Percentiles rank a stretch among this genome's conserved stretches.
phyloP scores from a whole-genome alignment of 495 filamentous ascomycete genomes.

The Penicillium riverlandense region DNA sequence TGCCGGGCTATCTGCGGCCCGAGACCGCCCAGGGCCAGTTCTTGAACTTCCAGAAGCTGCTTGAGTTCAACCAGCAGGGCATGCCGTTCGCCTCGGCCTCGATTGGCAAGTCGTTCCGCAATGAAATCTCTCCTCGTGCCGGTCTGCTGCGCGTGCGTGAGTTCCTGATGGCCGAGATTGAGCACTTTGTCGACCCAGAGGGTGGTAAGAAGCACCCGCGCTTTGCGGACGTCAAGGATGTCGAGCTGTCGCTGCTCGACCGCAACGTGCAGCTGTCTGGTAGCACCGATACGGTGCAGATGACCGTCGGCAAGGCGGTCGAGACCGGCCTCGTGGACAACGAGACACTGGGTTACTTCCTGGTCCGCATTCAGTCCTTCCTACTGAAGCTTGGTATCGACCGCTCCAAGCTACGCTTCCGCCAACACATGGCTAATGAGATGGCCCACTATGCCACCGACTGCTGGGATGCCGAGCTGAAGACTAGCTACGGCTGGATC shows the following conservation, averaged over 20 bases:
- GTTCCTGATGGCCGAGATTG: conserved; percentile 71
- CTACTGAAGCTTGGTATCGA: conserved; percentile 64
- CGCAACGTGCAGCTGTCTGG: conserved; percentile 65
- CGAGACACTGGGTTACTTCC: conserved; percentile 83
- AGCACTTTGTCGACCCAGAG: conserved; percentile 66
- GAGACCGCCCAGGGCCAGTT: conserved; percentile 67
- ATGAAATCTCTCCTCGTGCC: conserved; percentile 63
- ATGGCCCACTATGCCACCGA: conserved; percentile 83
- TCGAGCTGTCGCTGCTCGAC: conserved; percentile 59
- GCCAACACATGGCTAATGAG: conserved; percentile 77
- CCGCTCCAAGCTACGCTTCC: conserved; percentile 66
- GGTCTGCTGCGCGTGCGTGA: conserved; percentile 63
- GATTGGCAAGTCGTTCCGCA: conserved; percentile 71
- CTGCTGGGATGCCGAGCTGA: conserved; percentile 80
- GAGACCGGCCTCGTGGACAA: conserved; percentile 64
- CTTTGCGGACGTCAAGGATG: conserved; percentile 55
- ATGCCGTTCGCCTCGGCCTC: conserved; percentile 71
- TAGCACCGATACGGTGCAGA: conserved; percentile 51
- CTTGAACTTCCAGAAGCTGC: conserved; percentile 59
- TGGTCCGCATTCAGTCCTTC: conserved; percentile 71
- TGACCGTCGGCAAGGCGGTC: conserved; percentile 67
- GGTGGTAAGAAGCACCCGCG: conserved; percentile 63
- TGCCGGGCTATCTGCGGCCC: conserved; percentile 56
- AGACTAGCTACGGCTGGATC: conserved; percentile 76
- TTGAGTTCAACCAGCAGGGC: conserved; percentile 63